These are phyloP conservation scores for Sporothrix curviconia DNA, from an alignment of 2,329 filamentous ascomycete species.

Conservation along the genomic window DNA sequence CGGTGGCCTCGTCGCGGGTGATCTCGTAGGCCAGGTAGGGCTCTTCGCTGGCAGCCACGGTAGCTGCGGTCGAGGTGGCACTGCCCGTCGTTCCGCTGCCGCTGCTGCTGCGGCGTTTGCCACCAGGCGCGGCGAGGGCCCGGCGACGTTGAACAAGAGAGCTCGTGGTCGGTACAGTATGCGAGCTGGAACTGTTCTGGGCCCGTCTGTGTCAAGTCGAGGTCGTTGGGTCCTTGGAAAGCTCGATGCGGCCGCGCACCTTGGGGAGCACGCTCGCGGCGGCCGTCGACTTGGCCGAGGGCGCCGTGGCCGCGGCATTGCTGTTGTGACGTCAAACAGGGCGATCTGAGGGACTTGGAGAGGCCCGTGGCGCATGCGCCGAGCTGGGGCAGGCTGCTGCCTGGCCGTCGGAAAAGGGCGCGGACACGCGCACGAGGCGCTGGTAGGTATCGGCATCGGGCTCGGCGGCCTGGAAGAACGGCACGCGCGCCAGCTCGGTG, in stretches of 20 bases:
- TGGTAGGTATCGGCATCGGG: constrained; percentile 52
- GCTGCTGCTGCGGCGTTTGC: background rate
- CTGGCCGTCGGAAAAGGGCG: constrained; percentile 42
- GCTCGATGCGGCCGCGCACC: constrained; percentile 42
- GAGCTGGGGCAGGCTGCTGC: constrained; percentile 45
- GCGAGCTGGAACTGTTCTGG: constrained; percentile 62
- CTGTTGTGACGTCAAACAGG: constrained; percentile 63
- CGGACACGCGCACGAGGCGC: constrained; percentile 47
- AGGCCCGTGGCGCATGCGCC: constrained; percentile 75
- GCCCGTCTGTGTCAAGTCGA: constrained; percentile 61
- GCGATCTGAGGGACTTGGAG: constrained; percentile 68
- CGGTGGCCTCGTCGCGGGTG: constrained; percentile 35
- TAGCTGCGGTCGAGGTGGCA: background rate
- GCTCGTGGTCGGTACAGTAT: constrained; percentile 70
- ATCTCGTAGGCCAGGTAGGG: constrained; percentile 48
- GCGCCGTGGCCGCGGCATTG: constrained; percentile 32
- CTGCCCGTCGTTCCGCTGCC: background rate
- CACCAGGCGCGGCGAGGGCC: background rate
- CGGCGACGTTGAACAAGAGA: constrained; percentile 58
- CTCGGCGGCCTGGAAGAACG: constrained; percentile 41
- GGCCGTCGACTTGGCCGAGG: background rate
- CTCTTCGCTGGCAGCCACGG: constrained; percentile 35
- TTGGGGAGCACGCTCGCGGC: constrained; percentile 30
- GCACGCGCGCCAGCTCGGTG: constrained; percentile 44
- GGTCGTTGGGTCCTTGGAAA: constrained; percentile 55